These are phyloP conservation scores for Abrus precatorius DNA, from an alignment of 306 rosid species.

Conservation along the genomic window DNA sequence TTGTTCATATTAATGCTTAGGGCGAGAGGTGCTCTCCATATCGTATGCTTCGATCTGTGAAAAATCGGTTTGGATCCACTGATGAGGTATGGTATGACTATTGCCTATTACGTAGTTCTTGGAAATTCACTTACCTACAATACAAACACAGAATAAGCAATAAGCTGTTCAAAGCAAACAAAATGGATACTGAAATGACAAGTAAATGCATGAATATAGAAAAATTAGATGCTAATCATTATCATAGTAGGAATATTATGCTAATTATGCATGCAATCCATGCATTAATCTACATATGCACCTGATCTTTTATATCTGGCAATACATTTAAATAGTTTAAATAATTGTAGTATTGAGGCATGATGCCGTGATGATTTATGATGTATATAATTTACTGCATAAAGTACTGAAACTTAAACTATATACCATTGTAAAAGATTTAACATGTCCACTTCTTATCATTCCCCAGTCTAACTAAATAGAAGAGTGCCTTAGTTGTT, in stretches of 20 bases:
- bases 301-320: conserved; percentile 12
- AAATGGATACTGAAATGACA: too few species aligned
- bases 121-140: too few species aligned
- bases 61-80: conserved; percentile 93
- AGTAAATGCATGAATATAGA: too few species aligned
- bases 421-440: conserved; percentile 9
- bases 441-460: conserved; percentile 13
- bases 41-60: conserved; percentile 92
- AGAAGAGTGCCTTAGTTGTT: conserved; percentile 18
- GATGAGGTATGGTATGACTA: conserved; percentile 73
- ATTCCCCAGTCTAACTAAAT: neutral
- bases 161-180: too few species aligned
- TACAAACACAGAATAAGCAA: too few species aligned
- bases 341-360: conserved; percentile 10
- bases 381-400: conserved; percentile 22
- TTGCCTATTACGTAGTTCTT: neutral
- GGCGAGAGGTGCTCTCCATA: conserved; percentile 89
- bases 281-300: neutral
- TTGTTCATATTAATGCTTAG: conserved; percentile 53
- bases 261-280: too few species aligned
- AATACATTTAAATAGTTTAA: neutral
- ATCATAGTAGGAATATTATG: too few species aligned
- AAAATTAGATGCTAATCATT: too few species aligned
- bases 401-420: conserved; percentile 26
- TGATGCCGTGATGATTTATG: conserved; percentile 19